phyloP scores from a whole-genome alignment of 345 rosid genomes.

The Mallotus nudiflorus region DNA sequence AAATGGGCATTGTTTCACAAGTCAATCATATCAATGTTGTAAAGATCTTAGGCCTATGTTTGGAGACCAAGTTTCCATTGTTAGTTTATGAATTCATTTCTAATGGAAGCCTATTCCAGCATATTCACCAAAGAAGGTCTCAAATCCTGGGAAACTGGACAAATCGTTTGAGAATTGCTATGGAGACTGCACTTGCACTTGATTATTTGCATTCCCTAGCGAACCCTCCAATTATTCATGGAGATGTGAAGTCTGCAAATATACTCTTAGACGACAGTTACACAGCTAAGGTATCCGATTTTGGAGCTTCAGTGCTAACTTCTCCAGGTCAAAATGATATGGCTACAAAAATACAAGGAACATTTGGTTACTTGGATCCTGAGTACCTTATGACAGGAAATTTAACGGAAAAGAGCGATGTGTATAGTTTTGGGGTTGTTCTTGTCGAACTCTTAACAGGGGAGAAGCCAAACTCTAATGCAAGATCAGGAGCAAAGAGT shows the following conservation, averaged over 20 bases:
- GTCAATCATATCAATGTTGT: constrained; percentile 23
- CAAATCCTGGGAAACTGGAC: constrained; percentile 12
- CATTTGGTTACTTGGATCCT: constrained; percentile 39
- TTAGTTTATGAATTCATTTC: constrained; percentile 33
- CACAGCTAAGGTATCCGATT: constrained; percentile 36
- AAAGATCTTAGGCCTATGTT: constrained; percentile 30
- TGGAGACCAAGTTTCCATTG: constrained; percentile 32
- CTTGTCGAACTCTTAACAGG: constrained; percentile 37
- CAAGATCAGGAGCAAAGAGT: not conserved
- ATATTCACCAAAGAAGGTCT: constrained; percentile 20
- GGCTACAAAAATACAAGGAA: constrained; percentile 25
- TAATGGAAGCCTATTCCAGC: constrained; percentile 23
- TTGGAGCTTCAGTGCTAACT: constrained; percentile 35
- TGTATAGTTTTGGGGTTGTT: constrained; percentile 38
- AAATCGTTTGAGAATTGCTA: constrained; percentile 17
- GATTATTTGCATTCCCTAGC: constrained; percentile 38
- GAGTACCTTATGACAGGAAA: constrained; percentile 30
- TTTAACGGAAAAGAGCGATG: constrained; percentile 35
- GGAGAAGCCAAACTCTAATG: constrained; percentile 17
- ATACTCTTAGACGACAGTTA: constrained; percentile 31
- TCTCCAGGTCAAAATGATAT: constrained; percentile 13
- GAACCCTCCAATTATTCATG: constrained; percentile 38
- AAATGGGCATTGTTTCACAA: not conserved
- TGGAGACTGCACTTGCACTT: constrained; percentile 34
- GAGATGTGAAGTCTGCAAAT: constrained; percentile 35